phyloP scores from a whole-genome alignment of 805 yeast species.

The Ogataea angusta region DNA sequence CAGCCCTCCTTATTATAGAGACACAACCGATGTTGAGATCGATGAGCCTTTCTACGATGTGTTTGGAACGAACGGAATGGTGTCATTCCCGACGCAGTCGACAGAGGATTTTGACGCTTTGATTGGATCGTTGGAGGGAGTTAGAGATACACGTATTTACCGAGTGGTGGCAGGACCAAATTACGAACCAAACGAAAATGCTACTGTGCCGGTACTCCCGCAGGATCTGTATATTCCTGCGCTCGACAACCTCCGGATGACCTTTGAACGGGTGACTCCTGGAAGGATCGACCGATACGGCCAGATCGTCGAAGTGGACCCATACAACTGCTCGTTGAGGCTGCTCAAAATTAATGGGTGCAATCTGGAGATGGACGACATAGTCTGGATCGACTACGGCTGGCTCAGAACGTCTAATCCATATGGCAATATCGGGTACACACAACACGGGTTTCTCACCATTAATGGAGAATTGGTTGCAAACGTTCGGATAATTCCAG shows the following conservation, averaged over 20 bases:
- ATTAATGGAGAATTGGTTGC: constrained; percentile 21
- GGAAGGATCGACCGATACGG: constrained; percentile 43
- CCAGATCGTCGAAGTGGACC: constrained; percentile 25
- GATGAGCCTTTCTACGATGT: constrained; percentile 30
- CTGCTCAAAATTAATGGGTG: constrained; percentile 28
- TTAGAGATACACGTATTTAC: constrained; percentile 8
- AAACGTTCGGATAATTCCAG: constrained; percentile 21
- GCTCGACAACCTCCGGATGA: constrained; percentile 41
- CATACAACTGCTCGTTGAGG: constrained; percentile 21
- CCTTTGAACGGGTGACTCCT: constrained; percentile 42
- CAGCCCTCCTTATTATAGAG: constrained; percentile 37
- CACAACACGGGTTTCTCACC: constrained; percentile 15
- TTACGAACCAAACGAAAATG: neutral
- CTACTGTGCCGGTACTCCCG: constrained; percentile 8
- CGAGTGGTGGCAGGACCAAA: constrained; percentile 7
- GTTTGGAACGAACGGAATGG: constrained; percentile 22
- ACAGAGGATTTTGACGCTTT: constrained; percentile 14
- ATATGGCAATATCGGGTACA: constrained; percentile 8
- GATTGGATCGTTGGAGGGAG: constrained; percentile 15
- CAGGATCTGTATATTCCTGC: constrained; percentile 40
- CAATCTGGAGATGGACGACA: constrained; percentile 13
- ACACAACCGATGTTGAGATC: constrained; percentile 31
- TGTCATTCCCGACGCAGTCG: constrained; percentile 7
- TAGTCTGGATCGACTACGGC: constrained; percentile 24
- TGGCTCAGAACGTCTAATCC: constrained; percentile 6